A percentile compares a stretch with the other conserved stretches of the same genome.
These are phyloP conservation scores for Quercus tomentella DNA, from an alignment of 331 rosid genomes.

Conservation along the genomic window DNA sequence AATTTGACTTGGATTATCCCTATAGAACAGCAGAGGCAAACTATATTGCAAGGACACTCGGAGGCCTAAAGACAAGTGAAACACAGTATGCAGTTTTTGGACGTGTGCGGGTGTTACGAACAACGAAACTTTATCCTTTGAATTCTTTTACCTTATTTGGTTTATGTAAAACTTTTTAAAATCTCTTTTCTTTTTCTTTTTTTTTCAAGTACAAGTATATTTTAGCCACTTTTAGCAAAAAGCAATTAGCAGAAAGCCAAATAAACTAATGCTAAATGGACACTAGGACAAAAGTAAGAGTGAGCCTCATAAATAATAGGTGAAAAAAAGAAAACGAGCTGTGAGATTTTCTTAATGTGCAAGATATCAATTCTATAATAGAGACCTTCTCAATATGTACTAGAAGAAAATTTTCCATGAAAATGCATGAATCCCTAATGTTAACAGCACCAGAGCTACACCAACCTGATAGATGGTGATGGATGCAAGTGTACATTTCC, in stretches of 20 bases:
- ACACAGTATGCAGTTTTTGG: not conserved
- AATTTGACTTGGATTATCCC: not conserved
- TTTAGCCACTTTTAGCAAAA: too few relatives aligned
- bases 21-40: not conserved
- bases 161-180: too few relatives aligned
- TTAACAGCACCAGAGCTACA: not conserved
- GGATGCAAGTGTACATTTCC: not conserved
- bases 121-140: not conserved
- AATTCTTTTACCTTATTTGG: not conserved
- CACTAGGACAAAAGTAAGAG: slow-evolving; percentile 3
- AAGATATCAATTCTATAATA: not conserved
- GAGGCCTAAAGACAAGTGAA: not conserved
- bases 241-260: too few relatives aligned
- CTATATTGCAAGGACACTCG: not conserved
- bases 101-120: not conserved
- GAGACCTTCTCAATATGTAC: not conserved
- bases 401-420: not conserved
- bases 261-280: too few relatives aligned
- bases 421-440: not conserved
- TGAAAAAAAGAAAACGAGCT: not conserved
- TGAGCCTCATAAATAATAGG: not conserved
- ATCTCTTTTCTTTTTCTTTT: too few relatives aligned
- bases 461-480: not conserved
- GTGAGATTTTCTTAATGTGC: not conserved
- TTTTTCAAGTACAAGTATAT: too few relatives aligned